Evolutionary conservation across 106 monocot species (phyloP).

Genomic region (Phalaenopsis aphrodite): DNA sequence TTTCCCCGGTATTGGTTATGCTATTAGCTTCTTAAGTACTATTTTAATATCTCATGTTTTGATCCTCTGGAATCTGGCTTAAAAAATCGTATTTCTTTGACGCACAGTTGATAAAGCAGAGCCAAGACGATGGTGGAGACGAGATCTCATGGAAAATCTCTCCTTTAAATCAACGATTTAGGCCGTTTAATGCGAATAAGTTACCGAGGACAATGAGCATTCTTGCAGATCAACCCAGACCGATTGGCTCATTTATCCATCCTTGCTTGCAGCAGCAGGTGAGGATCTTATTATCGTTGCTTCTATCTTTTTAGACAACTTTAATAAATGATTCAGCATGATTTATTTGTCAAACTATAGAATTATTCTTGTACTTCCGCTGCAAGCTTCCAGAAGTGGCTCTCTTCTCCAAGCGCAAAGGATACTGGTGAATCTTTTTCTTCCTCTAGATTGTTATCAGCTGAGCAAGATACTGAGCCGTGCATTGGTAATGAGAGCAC

Average conservation of each 20-base stretch:
- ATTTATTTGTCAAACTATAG: conserved; percentile 20
- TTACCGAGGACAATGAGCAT: conserved; percentile 17
- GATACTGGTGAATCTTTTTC: conserved; percentile 9
- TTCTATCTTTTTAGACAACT: neutral
- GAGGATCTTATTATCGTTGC: neutral
- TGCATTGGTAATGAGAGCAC: conserved; percentile 8
- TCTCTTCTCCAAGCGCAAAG: conserved; percentile 20
- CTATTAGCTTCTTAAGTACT: neutral
- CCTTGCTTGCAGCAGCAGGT: conserved; percentile 54
- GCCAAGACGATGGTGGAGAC: conserved; percentile 93
- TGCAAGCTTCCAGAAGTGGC: conserved; percentile 32
- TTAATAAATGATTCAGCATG: neutral
- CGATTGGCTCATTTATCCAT: conserved; percentile 18
- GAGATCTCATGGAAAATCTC: conserved; percentile 92
- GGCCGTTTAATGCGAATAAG: conserved; percentile 37
- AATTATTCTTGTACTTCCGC: conserved; percentile 19
- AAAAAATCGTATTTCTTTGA: neutral
- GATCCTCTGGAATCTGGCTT: neutral
- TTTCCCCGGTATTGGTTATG: conserved; percentile 96
- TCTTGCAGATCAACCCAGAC: conserved; percentile 18
- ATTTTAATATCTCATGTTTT: neutral
- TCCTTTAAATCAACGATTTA: conserved; percentile 66
- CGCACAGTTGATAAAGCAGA: conserved; percentile 77
- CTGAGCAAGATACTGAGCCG: conserved; percentile 4
- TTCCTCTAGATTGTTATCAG: conserved; percentile 15